Evolutionary conservation across 306 rosid genomes (phyloP), one percentile per base, ranked within the genome.

Genomic region (Glycine tomentella): DNA sequence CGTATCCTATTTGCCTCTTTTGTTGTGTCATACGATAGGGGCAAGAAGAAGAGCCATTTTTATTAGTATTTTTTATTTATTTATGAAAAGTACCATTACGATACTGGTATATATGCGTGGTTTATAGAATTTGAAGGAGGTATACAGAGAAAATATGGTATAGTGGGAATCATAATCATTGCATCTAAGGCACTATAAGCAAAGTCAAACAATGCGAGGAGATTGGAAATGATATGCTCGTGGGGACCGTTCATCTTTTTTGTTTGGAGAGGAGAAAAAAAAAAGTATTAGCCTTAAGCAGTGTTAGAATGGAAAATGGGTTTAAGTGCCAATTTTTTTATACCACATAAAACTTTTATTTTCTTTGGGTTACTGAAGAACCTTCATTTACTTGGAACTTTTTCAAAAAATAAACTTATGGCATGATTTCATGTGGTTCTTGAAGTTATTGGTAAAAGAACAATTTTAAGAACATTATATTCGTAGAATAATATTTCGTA

Each of bases 91-190:
- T 38, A 4, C 44, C 44, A 38, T 38, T 38, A 38, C 44, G 44
- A 38, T 7, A 38, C 44, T 4, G 44, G 44, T 38, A 38, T 38
- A 38, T 38, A 38, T 38, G 44, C 42, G 42, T 38, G 42, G 42
- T 38, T 38, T 38, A 38, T 38, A 38, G 6, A 38, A 74, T 33
- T 74, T 2, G 44, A 9, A 34, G n/a, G 71, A 48, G 31, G 48
- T 11, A 25, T 25, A 48, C 33, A 42, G 53, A 66, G 6, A 5
- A 34, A 13, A 33, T 36, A 45, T 40, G 62, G 52, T 5, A 36
- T 68, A 80, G 84, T 85, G 83, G 85, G 81, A 25, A 68, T 65
- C 83, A 71, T 52, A 61, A 66, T 85, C 77, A 85, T 66, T 69
- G 69, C 31, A 44, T 56, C 16, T 5, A 40, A 74, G 72, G 38